Evolutionary conservation across 495 filamentous ascomycete genomes (phyloP), one percentile per base, ranked within the genome.

Genomic region (Penicillium taxi): DNA sequence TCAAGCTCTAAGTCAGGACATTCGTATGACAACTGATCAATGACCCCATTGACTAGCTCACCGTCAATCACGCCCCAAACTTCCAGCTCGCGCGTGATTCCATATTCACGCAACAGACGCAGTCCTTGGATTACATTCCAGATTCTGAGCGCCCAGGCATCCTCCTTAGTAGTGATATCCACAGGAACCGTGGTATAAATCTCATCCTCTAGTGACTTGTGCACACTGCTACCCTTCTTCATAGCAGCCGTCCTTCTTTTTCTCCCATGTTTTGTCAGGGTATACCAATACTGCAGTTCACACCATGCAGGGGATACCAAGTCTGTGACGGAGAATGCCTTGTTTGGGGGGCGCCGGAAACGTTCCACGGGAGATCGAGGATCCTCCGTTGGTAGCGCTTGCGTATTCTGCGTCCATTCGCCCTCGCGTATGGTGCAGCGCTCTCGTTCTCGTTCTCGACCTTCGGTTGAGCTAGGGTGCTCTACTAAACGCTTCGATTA

Each of bases 101-200:
- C 90, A 7, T 74, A 81, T 12, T 83, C 75, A 9, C 82, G 71
- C 37, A 98, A 64, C 13, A 79, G 79, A 9, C 81, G 74, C 23
- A 98, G 53, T 0, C 91, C 88, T 52, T 93, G 82, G 18, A 94
- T 84, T 17, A 90, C 72, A 61, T 98, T 98, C 86, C 91, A 96
- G 25, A 96, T 69, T 41, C 77, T 70, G 30, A 98, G 60, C 2
- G 83, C 91, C 63, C 86, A 85, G 0, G 61, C 66, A 59, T 98
- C 93, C 50, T 95, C 93, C 38, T 74, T 81, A 0, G 75, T 87
- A 6, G 62, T 56, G n/a, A 84, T 63, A 9, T 80, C 74, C 2
- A 98, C 75, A 11, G 67, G 60, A 2, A 96, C 84, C 0, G 81
- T 76, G 1, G 63, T 79, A 51, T 89, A 83, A 1, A 96, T 75